Evolutionary conservation across 1,139 yeast genomes (phyloP).

Genomic region (Debaryomyces psychrophilus): DNA sequence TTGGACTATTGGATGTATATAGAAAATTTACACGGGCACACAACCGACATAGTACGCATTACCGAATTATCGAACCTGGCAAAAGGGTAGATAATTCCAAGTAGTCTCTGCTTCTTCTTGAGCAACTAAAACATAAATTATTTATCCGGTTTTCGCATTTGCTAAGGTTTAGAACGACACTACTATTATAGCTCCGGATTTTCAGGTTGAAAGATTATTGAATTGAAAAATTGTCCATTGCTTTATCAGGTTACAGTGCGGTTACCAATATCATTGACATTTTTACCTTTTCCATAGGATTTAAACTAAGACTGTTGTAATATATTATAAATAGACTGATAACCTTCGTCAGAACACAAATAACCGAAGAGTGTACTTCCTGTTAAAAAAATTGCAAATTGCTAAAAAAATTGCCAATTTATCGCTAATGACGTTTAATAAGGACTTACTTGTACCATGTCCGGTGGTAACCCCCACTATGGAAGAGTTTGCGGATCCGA

Average conservation of each 20-base stretch:
- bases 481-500: slow-evolving; percentile 63
- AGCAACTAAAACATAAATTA: neutral
- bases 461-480: slow-evolving; percentile 60
- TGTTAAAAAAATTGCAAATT: neutral
- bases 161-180: neutral
- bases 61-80: neutral
- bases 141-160: neutral
- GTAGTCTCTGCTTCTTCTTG: neutral
- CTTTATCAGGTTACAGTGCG: slow-evolving; percentile 8
- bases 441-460: slow-evolving; percentile 40
- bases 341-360: neutral
- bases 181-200: neutral
- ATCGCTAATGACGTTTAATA: slow-evolving; percentile 25
- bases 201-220: neutral
- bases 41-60: slow-evolving; percentile 7
- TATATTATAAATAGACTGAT: neutral
- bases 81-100: slow-evolving; percentile 1
- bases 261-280: slow-evolving; percentile 1
- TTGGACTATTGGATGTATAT: neutral
- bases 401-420: neutral
- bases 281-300: neutral
- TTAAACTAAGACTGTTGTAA: neutral
- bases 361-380: neutral
- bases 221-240: neutral
- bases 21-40: slow-evolving; percentile 4